Evolutionary conservation across 176 grass and related monocot genomes (phyloP).

Genomic region (Aegilops speltoides): DNA sequence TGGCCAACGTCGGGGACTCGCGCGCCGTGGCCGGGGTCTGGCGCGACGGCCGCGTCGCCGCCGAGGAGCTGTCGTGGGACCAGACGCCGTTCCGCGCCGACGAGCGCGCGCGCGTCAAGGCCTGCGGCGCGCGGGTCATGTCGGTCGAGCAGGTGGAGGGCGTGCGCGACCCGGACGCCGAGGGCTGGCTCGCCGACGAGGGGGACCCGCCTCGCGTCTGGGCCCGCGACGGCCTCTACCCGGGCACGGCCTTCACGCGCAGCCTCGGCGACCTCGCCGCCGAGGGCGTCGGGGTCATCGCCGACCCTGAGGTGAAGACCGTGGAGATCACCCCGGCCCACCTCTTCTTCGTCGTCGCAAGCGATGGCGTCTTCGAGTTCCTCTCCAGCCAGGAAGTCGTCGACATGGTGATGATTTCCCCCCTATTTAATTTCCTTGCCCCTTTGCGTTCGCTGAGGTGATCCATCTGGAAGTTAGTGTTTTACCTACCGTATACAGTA

Average conservation of each 20-base stretch:
- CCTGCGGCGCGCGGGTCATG: constrained; percentile 80
- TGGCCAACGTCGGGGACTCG: constrained; percentile 95
- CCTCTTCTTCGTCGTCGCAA: constrained; percentile 84
- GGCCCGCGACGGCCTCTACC: constrained; percentile 82
- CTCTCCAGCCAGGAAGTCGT: constrained; percentile 90
- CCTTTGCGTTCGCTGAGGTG: background rate
- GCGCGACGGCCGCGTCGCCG: constrained; percentile 45
- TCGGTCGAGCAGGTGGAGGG: constrained; percentile 83
- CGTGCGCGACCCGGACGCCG: constrained; percentile 42
- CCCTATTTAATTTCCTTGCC: background rate
- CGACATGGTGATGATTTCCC: constrained; percentile 59
- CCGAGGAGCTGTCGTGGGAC: constrained; percentile 87
- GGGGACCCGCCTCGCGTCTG: constrained; percentile 94
- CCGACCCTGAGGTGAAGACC: constrained; percentile 72
- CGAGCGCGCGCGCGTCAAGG: constrained; percentile 81
- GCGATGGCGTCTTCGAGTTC: constrained; percentile 95
- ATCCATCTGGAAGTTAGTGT: background rate
- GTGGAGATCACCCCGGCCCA: constrained; percentile 69
- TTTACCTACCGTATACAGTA: background rate
- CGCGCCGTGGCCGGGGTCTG: constrained; percentile 74
- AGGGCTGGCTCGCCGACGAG: constrained; percentile 56
- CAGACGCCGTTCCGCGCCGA: constrained; percentile 95
- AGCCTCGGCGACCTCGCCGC: constrained; percentile 84
- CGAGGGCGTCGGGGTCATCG: constrained; percentile 75
- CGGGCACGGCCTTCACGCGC: constrained; percentile 91